Conservation (phyloP, 2,329 filamentous ascomycete species). For the Aurifilum marmelostoma region DNA sequence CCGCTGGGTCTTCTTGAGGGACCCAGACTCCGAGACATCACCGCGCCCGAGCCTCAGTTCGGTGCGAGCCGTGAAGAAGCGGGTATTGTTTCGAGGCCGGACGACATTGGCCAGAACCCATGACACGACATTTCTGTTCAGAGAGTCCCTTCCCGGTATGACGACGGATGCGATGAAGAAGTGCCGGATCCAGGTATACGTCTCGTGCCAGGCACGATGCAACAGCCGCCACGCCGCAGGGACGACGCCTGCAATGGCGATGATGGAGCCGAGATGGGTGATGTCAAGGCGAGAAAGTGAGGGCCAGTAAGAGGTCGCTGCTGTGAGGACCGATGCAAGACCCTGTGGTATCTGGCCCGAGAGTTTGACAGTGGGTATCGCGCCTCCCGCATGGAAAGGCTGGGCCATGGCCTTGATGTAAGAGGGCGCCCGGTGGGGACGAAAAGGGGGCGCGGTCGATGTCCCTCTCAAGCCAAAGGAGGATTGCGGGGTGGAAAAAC, state of each 20-base stretch:
- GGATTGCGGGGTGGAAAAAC: neutral
- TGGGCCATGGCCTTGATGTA: constrained; percentile 21
- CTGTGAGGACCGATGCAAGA: neutral
- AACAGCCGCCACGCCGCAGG: constrained; percentile 46
- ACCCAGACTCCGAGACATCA: constrained; percentile 37
- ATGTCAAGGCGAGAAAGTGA: constrained; percentile 41
- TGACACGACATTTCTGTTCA: constrained; percentile 49
- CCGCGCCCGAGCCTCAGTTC: constrained; percentile 42
- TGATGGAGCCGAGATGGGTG: constrained; percentile 48
- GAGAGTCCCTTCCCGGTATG: constrained; percentile 47
- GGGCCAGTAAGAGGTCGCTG: constrained; percentile 17
- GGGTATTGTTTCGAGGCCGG: constrained; percentile 41
- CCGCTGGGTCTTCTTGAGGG: constrained; percentile 46
- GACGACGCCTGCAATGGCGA: constrained; percentile 48
- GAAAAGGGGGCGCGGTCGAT: neutral
- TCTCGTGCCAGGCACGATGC: constrained; percentile 41
- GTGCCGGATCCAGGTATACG: constrained; percentile 45
- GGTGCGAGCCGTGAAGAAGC: constrained; percentile 50
- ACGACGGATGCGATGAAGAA: constrained; percentile 50
- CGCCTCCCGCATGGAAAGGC: constrained; percentile 30
- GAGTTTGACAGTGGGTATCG: constrained; percentile 18
- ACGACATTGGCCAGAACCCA: constrained; percentile 48
- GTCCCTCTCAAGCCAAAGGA: neutral
- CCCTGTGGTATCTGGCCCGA: constrained; percentile 13
- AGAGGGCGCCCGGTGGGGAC: constrained; percentile 8